Evolutionary conservation across 306 rosid genomes (phyloP).

Genomic region (Cucurbita moschata): DNA sequence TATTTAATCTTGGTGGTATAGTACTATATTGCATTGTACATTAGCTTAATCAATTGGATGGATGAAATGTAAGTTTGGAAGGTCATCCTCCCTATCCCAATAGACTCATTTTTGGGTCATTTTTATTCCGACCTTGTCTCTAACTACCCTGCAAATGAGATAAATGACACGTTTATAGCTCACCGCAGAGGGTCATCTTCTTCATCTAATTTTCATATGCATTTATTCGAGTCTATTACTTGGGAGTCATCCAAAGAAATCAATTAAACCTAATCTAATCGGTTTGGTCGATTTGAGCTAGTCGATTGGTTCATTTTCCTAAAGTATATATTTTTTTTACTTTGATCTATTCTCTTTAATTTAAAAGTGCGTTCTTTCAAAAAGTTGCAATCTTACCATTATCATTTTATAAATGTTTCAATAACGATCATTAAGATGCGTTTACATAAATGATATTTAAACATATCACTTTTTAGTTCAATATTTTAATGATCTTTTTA

Average conservation of each 20-base stretch:
- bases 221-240: neutral
- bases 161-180: neutral
- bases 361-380: too few relatives aligned
- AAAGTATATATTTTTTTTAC: too few relatives aligned
- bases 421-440: too few relatives aligned
- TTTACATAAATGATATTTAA: too few relatives aligned
- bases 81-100: neutral
- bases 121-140: slow-evolving; percentile 10
- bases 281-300: neutral
- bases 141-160: slow-evolving; percentile 4
- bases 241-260: neutral
- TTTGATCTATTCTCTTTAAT: too few relatives aligned
- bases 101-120: neutral
- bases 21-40: slow-evolving; percentile 3
- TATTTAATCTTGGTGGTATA: neutral
- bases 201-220: neutral
- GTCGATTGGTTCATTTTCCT: neutral
- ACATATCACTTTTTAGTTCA: too few relatives aligned
- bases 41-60: slow-evolving; percentile 1
- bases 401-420: too few relatives aligned
- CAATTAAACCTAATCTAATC: neutral
- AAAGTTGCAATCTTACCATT: too few relatives aligned
- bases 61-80: neutral
- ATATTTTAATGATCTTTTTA: too few relatives aligned
- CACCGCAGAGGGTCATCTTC: neutral